phyloP scores from a whole-genome alignment of 2,329 filamentous ascomycete genomes.

The Aspergillus sp. region DNA sequence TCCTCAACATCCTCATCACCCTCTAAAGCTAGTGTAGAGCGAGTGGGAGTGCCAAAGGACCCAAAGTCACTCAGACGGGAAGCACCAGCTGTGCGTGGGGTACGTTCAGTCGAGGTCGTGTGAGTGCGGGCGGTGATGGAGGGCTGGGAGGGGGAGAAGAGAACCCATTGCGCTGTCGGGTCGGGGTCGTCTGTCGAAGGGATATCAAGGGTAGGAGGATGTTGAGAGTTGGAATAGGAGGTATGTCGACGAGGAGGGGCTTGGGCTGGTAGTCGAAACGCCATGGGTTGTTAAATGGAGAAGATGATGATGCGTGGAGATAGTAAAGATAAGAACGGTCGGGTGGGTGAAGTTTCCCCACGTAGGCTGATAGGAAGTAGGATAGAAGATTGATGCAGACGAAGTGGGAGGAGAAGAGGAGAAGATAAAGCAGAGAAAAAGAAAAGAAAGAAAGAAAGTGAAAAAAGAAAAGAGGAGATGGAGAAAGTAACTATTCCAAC shows the following conservation, averaged over 20 bases:
- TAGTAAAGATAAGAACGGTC: neutral
- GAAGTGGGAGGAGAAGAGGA: neutral
- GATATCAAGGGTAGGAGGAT: conserved; percentile 21
- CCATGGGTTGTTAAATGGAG: conserved; percentile 20
- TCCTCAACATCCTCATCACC: conserved; percentile 37
- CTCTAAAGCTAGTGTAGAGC: conserved; percentile 43
- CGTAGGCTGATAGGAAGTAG: no score
- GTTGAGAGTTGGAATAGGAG: conserved; percentile 26
- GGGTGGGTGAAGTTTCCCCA: neutral
- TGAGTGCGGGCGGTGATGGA: conserved; percentile 65
- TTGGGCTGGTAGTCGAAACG: conserved; percentile 34
- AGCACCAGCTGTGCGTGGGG: conserved; percentile 57
- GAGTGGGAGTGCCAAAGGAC: conserved; percentile 66
- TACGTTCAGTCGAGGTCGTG: conserved; percentile 55
- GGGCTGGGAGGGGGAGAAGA: conserved; percentile 74
- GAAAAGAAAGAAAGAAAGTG: neutral
- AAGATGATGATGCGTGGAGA: no score
- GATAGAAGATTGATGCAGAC: no score
- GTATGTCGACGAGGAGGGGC: conserved; percentile 28
- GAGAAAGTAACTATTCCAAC: neutral
- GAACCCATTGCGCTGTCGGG: conserved; percentile 89
- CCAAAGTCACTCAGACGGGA: conserved; percentile 77
- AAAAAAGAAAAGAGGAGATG: neutral
- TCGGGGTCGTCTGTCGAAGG: conserved; percentile 53
- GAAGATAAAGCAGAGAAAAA: neutral